phyloP scores from a whole-genome alignment of 2,329 filamentous ascomycete species.

The Penicillium sp. region DNA sequence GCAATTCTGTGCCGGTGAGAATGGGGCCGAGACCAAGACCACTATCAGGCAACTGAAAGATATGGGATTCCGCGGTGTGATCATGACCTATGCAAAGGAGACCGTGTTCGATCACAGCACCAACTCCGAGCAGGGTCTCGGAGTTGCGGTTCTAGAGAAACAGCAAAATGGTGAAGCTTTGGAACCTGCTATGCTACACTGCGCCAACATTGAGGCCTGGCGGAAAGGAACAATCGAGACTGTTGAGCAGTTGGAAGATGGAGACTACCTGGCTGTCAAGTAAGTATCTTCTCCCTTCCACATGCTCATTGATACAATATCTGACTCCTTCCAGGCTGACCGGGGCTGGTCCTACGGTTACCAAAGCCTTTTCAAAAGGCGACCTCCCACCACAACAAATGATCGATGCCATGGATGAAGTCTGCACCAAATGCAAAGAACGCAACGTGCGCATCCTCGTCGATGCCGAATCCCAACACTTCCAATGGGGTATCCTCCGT shows the following conservation, averaged over 20 bases:
- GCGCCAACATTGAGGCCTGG: constrained; percentile 60
- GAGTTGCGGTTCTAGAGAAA: constrained; percentile 19
- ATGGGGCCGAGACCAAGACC: constrained; percentile 64
- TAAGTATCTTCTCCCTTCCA: constrained; percentile 16
- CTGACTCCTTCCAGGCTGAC: constrained; percentile 60
- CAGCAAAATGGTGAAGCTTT: constrained; percentile 11
- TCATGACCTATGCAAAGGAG: constrained; percentile 82
- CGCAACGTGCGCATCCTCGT: constrained; percentile 77
- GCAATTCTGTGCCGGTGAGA: constrained; percentile 89
- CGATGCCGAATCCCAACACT: constrained; percentile 80
- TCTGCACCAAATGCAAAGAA: constrained; percentile 62
- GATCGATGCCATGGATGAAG: constrained; percentile 69
- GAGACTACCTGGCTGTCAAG: constrained; percentile 71
- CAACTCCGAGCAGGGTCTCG: constrained; percentile 25
- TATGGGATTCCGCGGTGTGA: constrained; percentile 81
- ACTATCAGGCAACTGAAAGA: constrained; percentile 69
- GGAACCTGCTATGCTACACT: constrained; percentile 16
- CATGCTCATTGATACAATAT: no score
- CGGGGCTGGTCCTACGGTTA: constrained; percentile 74
- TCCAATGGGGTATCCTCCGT: constrained; percentile 78
- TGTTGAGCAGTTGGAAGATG: constrained; percentile 52
- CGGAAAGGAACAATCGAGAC: constrained; percentile 74
- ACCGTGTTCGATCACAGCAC: constrained; percentile 63
- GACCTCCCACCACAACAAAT: constrained; percentile 68
- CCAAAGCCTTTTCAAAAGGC: constrained; percentile 67